Percentiles rank a stretch among this genome's conserved stretches.
Evolutionary conservation across 202 grass and related monocot species (phyloP).

Genomic region (Cymbopogon flexuosus): DNA sequence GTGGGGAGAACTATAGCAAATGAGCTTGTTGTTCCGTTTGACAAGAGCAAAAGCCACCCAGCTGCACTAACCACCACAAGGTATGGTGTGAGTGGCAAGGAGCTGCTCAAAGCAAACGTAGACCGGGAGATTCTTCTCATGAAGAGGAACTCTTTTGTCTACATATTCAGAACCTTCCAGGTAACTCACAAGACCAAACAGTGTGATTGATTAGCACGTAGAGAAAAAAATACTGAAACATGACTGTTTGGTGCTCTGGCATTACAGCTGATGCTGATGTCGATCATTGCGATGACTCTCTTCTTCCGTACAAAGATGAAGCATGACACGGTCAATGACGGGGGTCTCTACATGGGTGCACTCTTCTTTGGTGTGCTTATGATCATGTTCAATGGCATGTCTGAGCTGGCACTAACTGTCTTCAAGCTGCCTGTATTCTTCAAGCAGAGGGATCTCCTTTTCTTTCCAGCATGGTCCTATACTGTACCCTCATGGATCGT

Average conservation of each 20-base stretch:
- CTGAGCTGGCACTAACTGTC: neutral
- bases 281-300: neutral
- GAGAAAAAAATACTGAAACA: too few relatives aligned
- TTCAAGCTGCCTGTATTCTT: too few relatives aligned
- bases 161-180: neutral
- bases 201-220: too few relatives aligned
- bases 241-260: too few relatives aligned
- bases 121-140: constrained; percentile 68
- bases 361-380: too few relatives aligned
- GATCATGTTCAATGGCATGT: neutral
- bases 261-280: too few relatives aligned
- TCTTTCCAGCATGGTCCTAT: too few relatives aligned
- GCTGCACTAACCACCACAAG: constrained; percentile 59
- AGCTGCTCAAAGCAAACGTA: constrained; percentile 51
- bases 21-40: constrained; percentile 50
- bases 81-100: constrained; percentile 52
- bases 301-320: neutral
- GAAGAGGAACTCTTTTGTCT: constrained; percentile 80
- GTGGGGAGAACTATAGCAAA: constrained; percentile 36
- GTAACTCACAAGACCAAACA: too few relatives aligned
- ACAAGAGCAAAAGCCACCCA: constrained; percentile 60
- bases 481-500: too few relatives aligned
- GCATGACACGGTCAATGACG: too few relatives aligned
- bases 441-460: too few relatives aligned
- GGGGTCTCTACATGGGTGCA: too few relatives aligned